Conservation (phyloP, 2,329 filamentous ascomycete species). For the Penicillium griseofulvum region DNA sequence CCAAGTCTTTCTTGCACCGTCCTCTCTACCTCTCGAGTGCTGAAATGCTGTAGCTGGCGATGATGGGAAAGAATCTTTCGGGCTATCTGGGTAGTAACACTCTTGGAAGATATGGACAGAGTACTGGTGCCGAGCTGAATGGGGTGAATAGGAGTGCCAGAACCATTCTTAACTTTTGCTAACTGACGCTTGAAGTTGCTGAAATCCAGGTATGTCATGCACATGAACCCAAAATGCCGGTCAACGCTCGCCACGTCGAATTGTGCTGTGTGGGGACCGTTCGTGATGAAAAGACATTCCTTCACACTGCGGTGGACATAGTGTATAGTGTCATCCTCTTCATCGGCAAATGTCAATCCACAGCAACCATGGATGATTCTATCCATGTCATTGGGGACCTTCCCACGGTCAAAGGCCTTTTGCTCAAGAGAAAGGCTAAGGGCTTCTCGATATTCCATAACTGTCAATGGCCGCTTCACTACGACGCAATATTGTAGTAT, state of each 20-base stretch:
- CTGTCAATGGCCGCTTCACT: constrained; percentile 5
- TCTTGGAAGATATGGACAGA: not conserved
- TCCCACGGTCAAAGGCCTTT: not conserved
- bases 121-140: not conserved
- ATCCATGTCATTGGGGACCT: constrained; percentile 17
- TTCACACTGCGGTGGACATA: constrained; percentile 13
- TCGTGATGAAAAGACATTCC: constrained; percentile 6
- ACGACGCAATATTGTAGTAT: not conserved
- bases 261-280: not conserved
- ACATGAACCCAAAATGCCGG: constrained; percentile 6
- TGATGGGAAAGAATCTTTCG: not conserved
- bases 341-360: constrained; percentile 15
- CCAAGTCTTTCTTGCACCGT: not conserved
- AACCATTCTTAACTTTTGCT: not conserved
- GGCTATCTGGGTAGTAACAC: not conserved
- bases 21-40: not conserved
- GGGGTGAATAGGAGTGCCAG: not conserved
- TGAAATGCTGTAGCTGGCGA: not conserved
- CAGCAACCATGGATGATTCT: constrained; percentile 11
- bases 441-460: not conserved
- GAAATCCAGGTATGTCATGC: constrained; percentile 14
- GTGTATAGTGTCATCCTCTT: constrained; percentile 14
- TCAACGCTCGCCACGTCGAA: not conserved
- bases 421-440: constrained; percentile 8
- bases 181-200: constrained; percentile 12